Base-by-base conservation (phyloP, 352 stramenopile genomes). In the Hyaloperonospora brassicae region DNA sequence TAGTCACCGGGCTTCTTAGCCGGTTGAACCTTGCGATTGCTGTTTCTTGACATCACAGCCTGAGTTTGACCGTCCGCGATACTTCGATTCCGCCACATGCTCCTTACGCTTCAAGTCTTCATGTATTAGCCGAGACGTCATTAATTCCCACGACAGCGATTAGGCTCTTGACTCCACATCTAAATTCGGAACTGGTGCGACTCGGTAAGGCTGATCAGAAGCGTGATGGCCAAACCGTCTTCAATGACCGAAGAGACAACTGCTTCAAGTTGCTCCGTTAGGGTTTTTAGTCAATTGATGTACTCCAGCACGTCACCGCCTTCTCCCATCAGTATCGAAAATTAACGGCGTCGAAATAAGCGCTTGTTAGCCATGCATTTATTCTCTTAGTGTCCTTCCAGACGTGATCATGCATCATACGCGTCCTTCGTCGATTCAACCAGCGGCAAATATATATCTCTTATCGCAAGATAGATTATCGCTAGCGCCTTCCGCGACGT, bases 301-400 rank as follows among this genome's bases (percentile, higher is more conserved):
- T 30, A 21, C 6, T 2, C 21, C 7, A 46, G 41, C 17, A 30
- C 40, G 21, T 46, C 14, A 24, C 25, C 21, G 11, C 22, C 17
- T 46, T 46, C 41, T 5, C 13, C 17, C 41, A 46, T 46, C 41
- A 46, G 24, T 23, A 21, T 46, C 41, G 41, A 30, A 12, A 25
- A 24, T 4, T 30, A 46, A 23, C 12, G 14, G n/a, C 41, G n/a
- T 30, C 41, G 21, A 27, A 30, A 11, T 13, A 46, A 46, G 17
- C 24, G 41, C 41, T 46, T 46, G 1, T 46, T 46, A 8, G n/a
- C 41, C 13, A 27, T 25, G 13, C 8, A 13, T 13, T 39, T 1
- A 13, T 39, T 39, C 17, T 17, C 17, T 17, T 17, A 17, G 17
- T 17, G 17, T 17, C 17, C 17, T 17, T 17, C 17, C 17, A 17